Percentiles rank a stretch among this genome's conserved stretches.
These are phyloP conservation scores for Pueraria montana DNA, from an alignment of 306 rosid genomes.

Conservation along the genomic window DNA sequence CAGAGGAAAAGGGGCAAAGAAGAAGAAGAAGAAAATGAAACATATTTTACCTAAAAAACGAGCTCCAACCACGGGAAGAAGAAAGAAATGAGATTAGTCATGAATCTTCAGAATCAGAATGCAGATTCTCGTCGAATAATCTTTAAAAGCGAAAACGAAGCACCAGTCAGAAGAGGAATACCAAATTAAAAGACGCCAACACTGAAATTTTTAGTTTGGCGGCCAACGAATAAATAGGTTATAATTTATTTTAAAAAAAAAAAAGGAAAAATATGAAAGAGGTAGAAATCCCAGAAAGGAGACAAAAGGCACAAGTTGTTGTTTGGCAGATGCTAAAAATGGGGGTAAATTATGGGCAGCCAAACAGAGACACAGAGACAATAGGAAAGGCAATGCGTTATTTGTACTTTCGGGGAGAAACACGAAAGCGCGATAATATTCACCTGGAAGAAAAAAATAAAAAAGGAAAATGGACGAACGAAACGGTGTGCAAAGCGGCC, in stretches of 20 bases:
- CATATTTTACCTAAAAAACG: slow-evolving; percentile 40
- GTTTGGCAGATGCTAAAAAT: slow-evolving; percentile 39
- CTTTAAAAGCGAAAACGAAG: slow-evolving; percentile 35
- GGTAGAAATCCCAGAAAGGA: slow-evolving; percentile 22
- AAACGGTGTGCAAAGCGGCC: slow-evolving; percentile 26
- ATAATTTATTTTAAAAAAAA: neutral
- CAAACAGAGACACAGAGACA: slow-evolving; percentile 43
- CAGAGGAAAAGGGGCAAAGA: slow-evolving; percentile 8
- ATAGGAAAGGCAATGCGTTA: slow-evolving; percentile 26
- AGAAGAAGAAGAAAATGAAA: neutral
- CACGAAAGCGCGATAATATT: neutral
- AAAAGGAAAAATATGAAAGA: too few species aligned
- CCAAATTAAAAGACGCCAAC: slow-evolving; percentile 23
- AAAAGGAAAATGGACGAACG: neutral
- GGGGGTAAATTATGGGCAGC: slow-evolving; percentile 48
- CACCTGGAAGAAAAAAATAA: slow-evolving; percentile 14
- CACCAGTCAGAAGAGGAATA: neutral
- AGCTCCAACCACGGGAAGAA: slow-evolving; percentile 52
- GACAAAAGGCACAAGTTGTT: slow-evolving; percentile 19
- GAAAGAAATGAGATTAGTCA: slow-evolving; percentile 44
- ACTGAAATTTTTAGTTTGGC: slow-evolving; percentile 19
- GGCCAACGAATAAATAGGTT: slow-evolving; percentile 26
- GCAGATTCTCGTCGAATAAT: slow-evolving; percentile 35
- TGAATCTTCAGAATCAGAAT: slow-evolving; percentile 46
- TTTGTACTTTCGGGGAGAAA: neutral